phyloP scores from a whole-genome alignment of 495 filamentous ascomycete species.

The Penicillium maclennaniae region DNA sequence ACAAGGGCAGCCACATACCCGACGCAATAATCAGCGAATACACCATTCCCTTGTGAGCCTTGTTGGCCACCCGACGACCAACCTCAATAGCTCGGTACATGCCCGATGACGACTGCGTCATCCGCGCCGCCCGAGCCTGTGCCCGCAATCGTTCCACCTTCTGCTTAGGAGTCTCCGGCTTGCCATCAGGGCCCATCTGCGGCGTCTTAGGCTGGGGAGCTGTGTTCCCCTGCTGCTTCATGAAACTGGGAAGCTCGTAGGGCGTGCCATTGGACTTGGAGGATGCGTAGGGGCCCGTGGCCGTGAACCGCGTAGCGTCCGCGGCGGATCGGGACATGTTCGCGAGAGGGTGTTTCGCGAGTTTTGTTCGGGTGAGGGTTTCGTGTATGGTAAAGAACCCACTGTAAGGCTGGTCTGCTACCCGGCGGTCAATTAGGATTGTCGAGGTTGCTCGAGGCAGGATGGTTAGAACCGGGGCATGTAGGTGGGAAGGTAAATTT shows the following conservation, averaged over 20 bases:
- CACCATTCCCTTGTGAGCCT: slow-evolving; percentile 74
- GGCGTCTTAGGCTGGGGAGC: slow-evolving; percentile 19
- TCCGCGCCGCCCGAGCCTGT: slow-evolving; percentile 66
- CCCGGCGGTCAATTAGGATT: slow-evolving; percentile 5
- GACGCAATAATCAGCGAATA: slow-evolving; percentile 73
- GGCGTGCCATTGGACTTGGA: slow-evolving; percentile 53
- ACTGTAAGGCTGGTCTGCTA: neutral
- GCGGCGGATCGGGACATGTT: slow-evolving; percentile 79
- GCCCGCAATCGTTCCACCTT: slow-evolving; percentile 84
- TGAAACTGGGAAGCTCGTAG: slow-evolving; percentile 37
- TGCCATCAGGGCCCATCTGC: slow-evolving; percentile 28
- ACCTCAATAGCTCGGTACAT: slow-evolving; percentile 67
- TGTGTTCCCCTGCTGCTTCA: slow-evolving; percentile 21
- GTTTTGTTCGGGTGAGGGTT: neutral
- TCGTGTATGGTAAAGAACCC: neutral
- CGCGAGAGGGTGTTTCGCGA: neutral
- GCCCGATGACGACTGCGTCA: slow-evolving; percentile 54
- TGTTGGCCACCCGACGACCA: slow-evolving; percentile 74
- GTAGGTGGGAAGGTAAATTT: slow-evolving; percentile 35
- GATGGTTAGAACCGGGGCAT: slow-evolving; percentile 13
- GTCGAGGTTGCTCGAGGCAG: slow-evolving; percentile 8
- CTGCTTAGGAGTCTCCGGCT: slow-evolving; percentile 77
- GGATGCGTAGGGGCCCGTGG: slow-evolving; percentile 82
- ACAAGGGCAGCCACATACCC: slow-evolving; percentile 47
- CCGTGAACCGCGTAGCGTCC: slow-evolving; percentile 94